Base-by-base conservation (phyloP, 1,284 basidiomycete species). In the Kwoniella shivajii region DNA sequence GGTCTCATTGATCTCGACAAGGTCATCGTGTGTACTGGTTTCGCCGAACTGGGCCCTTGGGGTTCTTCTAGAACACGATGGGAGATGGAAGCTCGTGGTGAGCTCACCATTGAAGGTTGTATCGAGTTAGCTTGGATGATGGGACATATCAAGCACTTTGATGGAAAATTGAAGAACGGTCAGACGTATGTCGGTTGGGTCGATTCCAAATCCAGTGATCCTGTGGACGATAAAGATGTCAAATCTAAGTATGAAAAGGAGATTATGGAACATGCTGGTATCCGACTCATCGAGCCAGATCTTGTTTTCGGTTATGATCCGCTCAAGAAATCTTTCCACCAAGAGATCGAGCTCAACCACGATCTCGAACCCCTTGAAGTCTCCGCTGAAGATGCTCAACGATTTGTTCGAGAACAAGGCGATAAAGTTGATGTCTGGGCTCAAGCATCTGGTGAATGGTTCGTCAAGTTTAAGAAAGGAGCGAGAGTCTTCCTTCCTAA, bases 91-190 rank as follows among this genome's bases (percentile, higher is more conserved):
- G 92, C 91, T 45, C 83, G 86, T 47, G 92, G 93, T 33, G 86
- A 93, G 73, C 89, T 96, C 79, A 93, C 92, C 6, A 95, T 98
- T 70, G 90, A 97, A 78, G 95, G 94, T 43, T 91, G 90, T 73
- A 96, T 99, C 70, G 95, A 99, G 82, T 94, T 99, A 88, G 94
- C 95, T 14, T 99, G 95, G 93, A 89, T 97, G 80, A 98, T 96
- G 90, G 94, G 96, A 43, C 86, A 86, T 79, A 97, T 98, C 84
- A 97, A 95, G 80, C 92, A 98, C 82, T 93, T 97, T 76, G 91
- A 99, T 68, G 96, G 95, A 20, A 90, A 90, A 59, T 84, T 99
- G 71, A 94, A 96, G 80, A 87, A 90, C 69, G 92, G 91, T 42
- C 85, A 88, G 42, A 82, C 95, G 39, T 90, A 98, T 73, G 95